A percentile compares a stretch with the other conserved stretches of the same genome.
phyloP scores from a whole-genome alignment of 176 grass and related monocot species.

The Canna indica region DNA sequence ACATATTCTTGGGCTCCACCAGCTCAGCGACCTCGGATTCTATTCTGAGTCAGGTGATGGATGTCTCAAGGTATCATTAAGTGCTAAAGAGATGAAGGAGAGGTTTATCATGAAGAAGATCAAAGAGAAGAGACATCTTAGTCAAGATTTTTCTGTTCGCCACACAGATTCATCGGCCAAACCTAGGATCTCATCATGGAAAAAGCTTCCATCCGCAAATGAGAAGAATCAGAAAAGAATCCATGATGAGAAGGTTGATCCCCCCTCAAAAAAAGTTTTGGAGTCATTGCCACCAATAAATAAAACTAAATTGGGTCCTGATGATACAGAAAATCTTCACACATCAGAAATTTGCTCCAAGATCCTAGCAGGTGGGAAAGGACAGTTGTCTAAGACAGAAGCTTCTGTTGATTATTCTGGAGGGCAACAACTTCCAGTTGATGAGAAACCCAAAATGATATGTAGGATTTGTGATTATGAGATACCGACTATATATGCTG shows the following conservation, averaged over 20 bases:
- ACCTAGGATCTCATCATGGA: slow-evolving; percentile 78
- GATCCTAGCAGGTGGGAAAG: slow-evolving; percentile 21
- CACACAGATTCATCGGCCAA: slow-evolving; percentile 29
- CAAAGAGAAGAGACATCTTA: slow-evolving; percentile 61
- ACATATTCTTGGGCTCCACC: slow-evolving; percentile 51
- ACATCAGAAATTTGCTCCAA: slow-evolving; percentile 38
- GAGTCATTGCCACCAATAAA: slow-evolving; percentile 21
- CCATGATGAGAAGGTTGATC: slow-evolving; percentile 19
- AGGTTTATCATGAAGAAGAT: slow-evolving; percentile 56
- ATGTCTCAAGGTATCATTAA: slow-evolving; percentile 46
- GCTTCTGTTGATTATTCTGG: slow-evolving; percentile 26
- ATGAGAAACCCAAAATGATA: slow-evolving; percentile 68
- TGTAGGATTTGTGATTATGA: slow-evolving; percentile 95
- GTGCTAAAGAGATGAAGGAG: slow-evolving; percentile 66
- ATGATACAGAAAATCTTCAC: slow-evolving; percentile 46
- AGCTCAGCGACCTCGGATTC: slow-evolving; percentile 80
- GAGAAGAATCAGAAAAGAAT: slow-evolving; percentile 46
- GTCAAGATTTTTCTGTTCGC: slow-evolving; percentile 41
- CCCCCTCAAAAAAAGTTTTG: slow-evolving; percentile 31
- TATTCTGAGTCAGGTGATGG: slow-evolving; percentile 50
- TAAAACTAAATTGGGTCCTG: slow-evolving; percentile 40
- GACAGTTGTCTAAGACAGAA: slow-evolving; percentile 11
- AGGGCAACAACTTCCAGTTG: slow-evolving; percentile 37
- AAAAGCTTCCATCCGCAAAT: slow-evolving; percentile 83
- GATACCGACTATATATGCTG: slow-evolving; percentile 60